Percentiles rank a stretch among this genome's conserved stretches.
Evolutionary conservation across 1,139 yeast species (phyloP).

Genomic region (Suhomyces guaymorum): DNA sequence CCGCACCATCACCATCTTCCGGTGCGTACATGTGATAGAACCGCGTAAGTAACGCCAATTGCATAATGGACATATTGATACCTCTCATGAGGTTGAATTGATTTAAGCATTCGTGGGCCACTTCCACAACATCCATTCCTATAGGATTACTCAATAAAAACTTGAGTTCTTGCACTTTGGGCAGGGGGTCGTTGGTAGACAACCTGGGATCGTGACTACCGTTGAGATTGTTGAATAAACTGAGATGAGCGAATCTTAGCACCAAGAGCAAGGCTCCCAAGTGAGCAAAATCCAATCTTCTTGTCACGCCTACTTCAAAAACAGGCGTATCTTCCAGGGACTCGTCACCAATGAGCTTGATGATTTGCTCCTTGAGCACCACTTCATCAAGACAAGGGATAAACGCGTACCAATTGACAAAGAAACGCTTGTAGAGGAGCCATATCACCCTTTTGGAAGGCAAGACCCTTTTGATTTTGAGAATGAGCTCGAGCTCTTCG

Average conservation of each 20-base stretch:
- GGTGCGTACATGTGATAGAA: constrained; percentile 48
- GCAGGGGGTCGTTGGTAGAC: constrained; percentile 23
- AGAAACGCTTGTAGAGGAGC: constrained; percentile 36
- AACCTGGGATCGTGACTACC: constrained; percentile 32
- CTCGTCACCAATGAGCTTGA: constrained; percentile 23
- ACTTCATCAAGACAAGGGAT: constrained; percentile 54
- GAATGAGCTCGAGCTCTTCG: constrained; percentile 25
- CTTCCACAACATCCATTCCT: constrained; percentile 31
- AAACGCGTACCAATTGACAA: constrained; percentile 47
- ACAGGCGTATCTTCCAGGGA: constrained; percentile 18
- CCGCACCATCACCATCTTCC: constrained; percentile 54
- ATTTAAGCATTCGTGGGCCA: constrained; percentile 39
- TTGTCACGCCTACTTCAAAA: constrained; percentile 18
- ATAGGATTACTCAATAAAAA: constrained; percentile 35
- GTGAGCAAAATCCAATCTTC: constrained; percentile 26
- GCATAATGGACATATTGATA: constrained; percentile 52
- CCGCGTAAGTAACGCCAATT: constrained; percentile 43
- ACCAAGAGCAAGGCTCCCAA: constrained; percentile 27
- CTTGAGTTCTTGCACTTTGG: constrained; percentile 24
- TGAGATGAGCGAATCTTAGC: constrained; percentile 25
- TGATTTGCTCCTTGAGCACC: constrained; percentile 26
- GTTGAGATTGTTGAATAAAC: constrained; percentile 27
- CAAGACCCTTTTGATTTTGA: constrained; percentile 24
- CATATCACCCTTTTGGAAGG: constrained; percentile 46
- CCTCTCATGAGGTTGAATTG: constrained; percentile 42